phyloP scores from a whole-genome alignment of 75 land plant species.

The Picea glauca region DNA sequence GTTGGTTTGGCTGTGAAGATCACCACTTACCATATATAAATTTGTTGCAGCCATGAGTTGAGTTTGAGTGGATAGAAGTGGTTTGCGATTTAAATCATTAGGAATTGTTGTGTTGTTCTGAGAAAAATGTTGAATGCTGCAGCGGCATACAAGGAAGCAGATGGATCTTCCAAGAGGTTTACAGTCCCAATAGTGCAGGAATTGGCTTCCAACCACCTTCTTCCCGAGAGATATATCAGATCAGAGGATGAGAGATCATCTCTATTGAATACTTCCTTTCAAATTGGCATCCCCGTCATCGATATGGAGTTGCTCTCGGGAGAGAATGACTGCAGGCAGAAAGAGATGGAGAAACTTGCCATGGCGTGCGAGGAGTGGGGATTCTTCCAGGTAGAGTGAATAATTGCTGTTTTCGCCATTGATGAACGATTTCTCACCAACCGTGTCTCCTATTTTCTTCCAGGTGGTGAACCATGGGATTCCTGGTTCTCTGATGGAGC shows the following conservation, averaged over 20 bases:
- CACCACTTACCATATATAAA: too few relatives aligned
- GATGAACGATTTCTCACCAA: not conserved
- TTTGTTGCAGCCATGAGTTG: too few relatives aligned
- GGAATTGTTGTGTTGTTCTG: too few relatives aligned
- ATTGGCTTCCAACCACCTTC: not conserved
- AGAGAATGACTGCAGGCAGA: not conserved
- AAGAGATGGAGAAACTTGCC: constrained; percentile 1
- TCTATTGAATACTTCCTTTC: not conserved
- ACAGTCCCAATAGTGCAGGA: not conserved
- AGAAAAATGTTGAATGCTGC: too few relatives aligned
- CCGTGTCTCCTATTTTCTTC: not conserved
- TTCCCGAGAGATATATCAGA: not conserved
- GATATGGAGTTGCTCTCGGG: not conserved
- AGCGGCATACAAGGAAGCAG: too few relatives aligned
- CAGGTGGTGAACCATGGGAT: constrained; percentile 20
- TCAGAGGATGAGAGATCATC: not conserved
- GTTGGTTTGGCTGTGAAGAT: too few relatives aligned
- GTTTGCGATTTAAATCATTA: too few relatives aligned
- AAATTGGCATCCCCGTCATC: not conserved
- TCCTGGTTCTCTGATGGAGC: constrained; percentile 9
- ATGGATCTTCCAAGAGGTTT: too few relatives aligned
- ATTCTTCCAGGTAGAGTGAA: not conserved
- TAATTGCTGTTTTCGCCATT: not conserved
- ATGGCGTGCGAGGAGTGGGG: constrained; percentile 6
- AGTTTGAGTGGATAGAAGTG: too few relatives aligned